Evolutionary conservation across 2,329 filamentous ascomycete species (phyloP), one percentile per base, ranked within the genome.

Genomic region (Domatiomyces catenatus): DNA sequence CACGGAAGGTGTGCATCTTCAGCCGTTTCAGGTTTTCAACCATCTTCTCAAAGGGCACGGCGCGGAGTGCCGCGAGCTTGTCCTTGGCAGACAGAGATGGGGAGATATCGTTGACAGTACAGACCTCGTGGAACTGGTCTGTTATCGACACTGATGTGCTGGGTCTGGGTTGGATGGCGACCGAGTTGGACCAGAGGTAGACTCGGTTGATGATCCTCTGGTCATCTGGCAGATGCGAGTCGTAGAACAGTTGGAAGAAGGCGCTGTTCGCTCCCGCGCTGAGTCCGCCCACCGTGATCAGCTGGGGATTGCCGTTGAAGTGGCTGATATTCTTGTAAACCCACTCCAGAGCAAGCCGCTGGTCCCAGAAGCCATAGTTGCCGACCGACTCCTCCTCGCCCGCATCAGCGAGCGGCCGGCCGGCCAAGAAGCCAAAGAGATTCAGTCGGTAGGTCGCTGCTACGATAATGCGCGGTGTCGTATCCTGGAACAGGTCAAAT

Each of bases 311-410:
- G 2, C 73, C 74, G 7, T 68, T 68, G 50, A 75, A 75, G 18
- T 60, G 50, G 2, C 60, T 55, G 46, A 76, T 73, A 52, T 76
- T 69, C 5, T 68, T 60, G 32, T 72, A 64, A 0, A 74, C 68
- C 75, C 75, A 78, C 57, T 75, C 65, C 7, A 75, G 60, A 0
- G 73, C 74, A 10, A 71, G 60, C 1, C 69, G 62, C 54, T 76
- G 73, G 53, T 78, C 75, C 58, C 67, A 69, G 0, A 72, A 61
- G 1, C 70, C 70, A 52, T 65, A 68, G 52, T 72, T 71, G 1
- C 68, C 61, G 2, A 60, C 61, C 3, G 62, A 61, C 3, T 60
- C 56, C 2, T 61, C 59, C 20, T 66, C 58, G 28, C 60, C 62
- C 6, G 65, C 62, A 22, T 52, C 52, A 1, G 61, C 47, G 2